Evolutionary conservation across 2,329 filamentous ascomycete genomes (phyloP).

Genomic region (Hypoxylon sp.): DNA sequence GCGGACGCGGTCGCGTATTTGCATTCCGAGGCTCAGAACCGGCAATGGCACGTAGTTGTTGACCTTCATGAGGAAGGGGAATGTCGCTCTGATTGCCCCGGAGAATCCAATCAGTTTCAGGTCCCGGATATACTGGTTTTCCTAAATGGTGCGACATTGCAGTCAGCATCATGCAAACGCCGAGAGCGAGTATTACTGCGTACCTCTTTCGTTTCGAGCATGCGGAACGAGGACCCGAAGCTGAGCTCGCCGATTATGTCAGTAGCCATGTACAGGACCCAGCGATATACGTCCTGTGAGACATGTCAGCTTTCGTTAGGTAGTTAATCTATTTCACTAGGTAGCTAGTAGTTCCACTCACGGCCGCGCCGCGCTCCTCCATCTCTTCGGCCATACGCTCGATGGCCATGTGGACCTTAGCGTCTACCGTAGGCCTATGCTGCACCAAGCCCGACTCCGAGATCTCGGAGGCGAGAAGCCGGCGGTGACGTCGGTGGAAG

Average conservation of each 20-base stretch:
- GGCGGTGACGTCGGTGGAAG: slow-evolving; percentile 55
- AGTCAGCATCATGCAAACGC: too few relatives aligned
- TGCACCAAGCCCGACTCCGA: slow-evolving; percentile 53
- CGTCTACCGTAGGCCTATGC: slow-evolving; percentile 52
- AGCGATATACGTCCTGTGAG: slow-evolving; percentile 61
- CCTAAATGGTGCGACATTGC: slow-evolving; percentile 44
- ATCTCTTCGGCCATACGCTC: slow-evolving; percentile 60
- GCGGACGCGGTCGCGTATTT: slow-evolving; percentile 32
- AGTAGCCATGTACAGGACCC: slow-evolving; percentile 65
- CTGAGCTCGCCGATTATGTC: slow-evolving; percentile 66
- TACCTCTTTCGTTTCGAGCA: slow-evolving; percentile 63
- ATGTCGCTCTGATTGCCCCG: slow-evolving; percentile 44
- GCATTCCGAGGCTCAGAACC: slow-evolving; percentile 33
- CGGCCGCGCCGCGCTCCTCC: slow-evolving; percentile 48
- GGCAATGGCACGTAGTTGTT: slow-evolving; percentile 44
- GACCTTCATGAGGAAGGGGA: slow-evolving; percentile 48
- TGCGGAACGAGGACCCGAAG: slow-evolving; percentile 67
- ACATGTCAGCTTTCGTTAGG: neutral
- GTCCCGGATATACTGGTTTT: slow-evolving; percentile 57
- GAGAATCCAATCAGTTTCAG: slow-evolving; percentile 49
- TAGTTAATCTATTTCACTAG: neutral
- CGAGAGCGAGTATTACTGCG: slow-evolving; percentile 27
- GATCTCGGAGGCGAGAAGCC: slow-evolving; percentile 56
- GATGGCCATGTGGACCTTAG: slow-evolving; percentile 55
- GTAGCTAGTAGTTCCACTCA: slow-evolving; percentile 4